Percentiles rank a stretch among this genome's conserved stretches.
phyloP scores from a whole-genome alignment of 352 stramenopile genomes.

The Phytophthora meadii region DNA sequence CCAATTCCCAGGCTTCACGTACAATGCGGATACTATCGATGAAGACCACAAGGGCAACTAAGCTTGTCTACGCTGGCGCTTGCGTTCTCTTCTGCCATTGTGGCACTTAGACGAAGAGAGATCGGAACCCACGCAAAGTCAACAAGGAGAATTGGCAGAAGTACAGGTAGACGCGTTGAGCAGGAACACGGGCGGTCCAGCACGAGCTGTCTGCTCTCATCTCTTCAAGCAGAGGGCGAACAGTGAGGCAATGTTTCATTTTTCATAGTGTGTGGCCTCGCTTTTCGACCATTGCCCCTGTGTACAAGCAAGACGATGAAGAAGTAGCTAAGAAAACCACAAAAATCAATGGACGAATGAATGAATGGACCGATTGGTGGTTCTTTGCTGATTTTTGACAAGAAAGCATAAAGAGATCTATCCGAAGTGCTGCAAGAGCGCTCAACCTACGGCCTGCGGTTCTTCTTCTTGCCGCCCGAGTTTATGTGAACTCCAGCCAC shows the following conservation, averaged over 20 bases:
- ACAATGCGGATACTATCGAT: constrained; percentile 90
- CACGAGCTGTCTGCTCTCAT: constrained; percentile 13
- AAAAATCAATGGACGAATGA: constrained; percentile 48
- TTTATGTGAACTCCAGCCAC: constrained; percentile 68
- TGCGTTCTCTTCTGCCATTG: constrained; percentile 27
- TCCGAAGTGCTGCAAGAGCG: background rate
- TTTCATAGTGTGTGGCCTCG: constrained; percentile 40
- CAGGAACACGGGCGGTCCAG: constrained; percentile 7
- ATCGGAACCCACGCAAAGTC: constrained; percentile 32
- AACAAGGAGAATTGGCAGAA: constrained; percentile 29
- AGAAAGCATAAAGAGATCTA: constrained; percentile 22
- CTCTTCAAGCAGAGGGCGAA: constrained; percentile 26
- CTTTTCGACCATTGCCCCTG: constrained; percentile 25
- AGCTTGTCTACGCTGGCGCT: constrained; percentile 17
- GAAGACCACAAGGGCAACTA: constrained; percentile 88
- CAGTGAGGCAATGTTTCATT: constrained; percentile 34
- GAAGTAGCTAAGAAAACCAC: constrained; percentile 40
- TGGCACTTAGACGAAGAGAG: constrained; percentile 43
- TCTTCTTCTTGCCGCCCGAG: constrained; percentile 78
- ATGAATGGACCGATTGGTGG: constrained; percentile 23
- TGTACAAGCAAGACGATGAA: constrained; percentile 38
- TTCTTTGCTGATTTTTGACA: background rate
- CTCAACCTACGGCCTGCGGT: constrained; percentile 47
- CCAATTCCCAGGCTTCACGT: constrained; percentile 91
- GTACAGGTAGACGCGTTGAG: constrained; percentile 26